phyloP scores from a whole-genome alignment of 2,329 filamentous ascomycete genomes.

The Aspergillus pseudonomiae region DNA sequence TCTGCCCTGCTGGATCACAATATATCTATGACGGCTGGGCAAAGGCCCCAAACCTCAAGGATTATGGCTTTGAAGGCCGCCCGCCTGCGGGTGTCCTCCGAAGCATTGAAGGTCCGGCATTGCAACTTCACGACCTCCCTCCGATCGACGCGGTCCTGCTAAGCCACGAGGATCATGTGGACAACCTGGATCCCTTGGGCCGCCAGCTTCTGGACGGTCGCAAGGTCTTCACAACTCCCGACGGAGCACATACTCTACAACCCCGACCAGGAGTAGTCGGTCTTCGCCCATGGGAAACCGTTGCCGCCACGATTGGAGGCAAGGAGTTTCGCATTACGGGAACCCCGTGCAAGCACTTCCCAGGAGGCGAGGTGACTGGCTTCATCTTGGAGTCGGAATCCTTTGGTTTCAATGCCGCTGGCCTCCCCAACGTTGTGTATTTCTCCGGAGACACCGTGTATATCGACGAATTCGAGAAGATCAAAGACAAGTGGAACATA shows the following conservation, averaged over 20 bases:
- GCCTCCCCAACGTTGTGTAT: conserved; percentile 51
- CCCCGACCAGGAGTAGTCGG: conserved; percentile 48
- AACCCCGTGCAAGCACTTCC: conserved; percentile 50
- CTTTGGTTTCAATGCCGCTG: conserved; percentile 42
- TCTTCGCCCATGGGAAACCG: conserved; percentile 45
- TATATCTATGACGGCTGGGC: conserved; percentile 48
- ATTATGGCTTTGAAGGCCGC: conserved; percentile 36
- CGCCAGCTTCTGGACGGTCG: conserved; percentile 49
- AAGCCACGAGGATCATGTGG: conserved; percentile 53
- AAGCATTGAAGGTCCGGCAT: conserved; percentile 28
- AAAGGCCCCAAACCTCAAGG: conserved; percentile 52
- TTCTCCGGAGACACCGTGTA: conserved; percentile 57
- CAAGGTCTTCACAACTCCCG: conserved; percentile 47
- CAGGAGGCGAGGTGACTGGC: conserved; percentile 50
- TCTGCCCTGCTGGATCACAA: conserved; percentile 21
- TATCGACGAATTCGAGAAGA: conserved; percentile 42
- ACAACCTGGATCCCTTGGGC: conserved; percentile 52
- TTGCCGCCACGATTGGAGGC: conserved; percentile 31
- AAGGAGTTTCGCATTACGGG: conserved; percentile 45
- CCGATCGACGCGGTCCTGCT: conserved; percentile 51
- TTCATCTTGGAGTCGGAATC: conserved; percentile 44
- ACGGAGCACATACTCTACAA: conserved; percentile 48
- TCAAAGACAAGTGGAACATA: conserved; percentile 43
- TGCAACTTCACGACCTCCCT: conserved; percentile 33
- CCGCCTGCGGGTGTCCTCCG: background rate